A percentile compares a stretch with the other conserved stretches of the same genome.
phyloP scores from a whole-genome alignment of 169 alveolate genomes.

The Eimeria zaria region DNA sequence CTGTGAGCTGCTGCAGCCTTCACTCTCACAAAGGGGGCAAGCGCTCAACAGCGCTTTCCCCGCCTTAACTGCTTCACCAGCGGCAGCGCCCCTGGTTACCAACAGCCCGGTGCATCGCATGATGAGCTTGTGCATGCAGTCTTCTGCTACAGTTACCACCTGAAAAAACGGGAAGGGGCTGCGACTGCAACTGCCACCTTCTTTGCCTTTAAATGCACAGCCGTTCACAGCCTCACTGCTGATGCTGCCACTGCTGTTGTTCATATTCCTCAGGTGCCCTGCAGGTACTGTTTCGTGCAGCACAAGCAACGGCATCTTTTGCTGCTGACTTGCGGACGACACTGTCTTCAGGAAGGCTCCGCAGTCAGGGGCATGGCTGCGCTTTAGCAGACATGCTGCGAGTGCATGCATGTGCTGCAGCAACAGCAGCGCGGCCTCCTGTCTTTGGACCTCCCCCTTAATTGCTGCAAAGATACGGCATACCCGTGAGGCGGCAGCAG shows the following conservation, averaged over 20 bases:
- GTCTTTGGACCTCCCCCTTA: neutral
- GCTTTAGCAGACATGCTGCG: constrained; percentile 6
- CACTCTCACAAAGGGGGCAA: constrained; percentile 31
- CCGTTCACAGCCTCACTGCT: neutral
- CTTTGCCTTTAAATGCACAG: neutral
- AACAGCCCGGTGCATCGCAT: neutral
- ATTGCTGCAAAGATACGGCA: constrained; percentile 13
- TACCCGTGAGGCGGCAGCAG: constrained; percentile 4
- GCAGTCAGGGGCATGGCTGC: neutral
- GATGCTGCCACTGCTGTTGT: constrained; percentile 3
- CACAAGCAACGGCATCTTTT: neutral
- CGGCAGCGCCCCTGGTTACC: constrained; percentile 24
- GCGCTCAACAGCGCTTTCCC: neutral
- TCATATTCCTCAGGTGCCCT: neutral
- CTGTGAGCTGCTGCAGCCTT: constrained; percentile 28
- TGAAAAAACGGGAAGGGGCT: neutral
- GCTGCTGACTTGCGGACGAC: neutral
- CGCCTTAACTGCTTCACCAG: constrained; percentile 21
- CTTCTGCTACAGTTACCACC: constrained; percentile 28
- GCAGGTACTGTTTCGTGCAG: neutral
- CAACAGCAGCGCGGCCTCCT: constrained; percentile 29
- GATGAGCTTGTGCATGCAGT: neutral
- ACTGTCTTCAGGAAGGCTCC: neutral
- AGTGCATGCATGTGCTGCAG: constrained; percentile 39
- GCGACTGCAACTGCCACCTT: neutral